Evolutionary conservation across 176 grass and related monocot genomes (phyloP).

Genomic region (Cocos nucifera): DNA sequence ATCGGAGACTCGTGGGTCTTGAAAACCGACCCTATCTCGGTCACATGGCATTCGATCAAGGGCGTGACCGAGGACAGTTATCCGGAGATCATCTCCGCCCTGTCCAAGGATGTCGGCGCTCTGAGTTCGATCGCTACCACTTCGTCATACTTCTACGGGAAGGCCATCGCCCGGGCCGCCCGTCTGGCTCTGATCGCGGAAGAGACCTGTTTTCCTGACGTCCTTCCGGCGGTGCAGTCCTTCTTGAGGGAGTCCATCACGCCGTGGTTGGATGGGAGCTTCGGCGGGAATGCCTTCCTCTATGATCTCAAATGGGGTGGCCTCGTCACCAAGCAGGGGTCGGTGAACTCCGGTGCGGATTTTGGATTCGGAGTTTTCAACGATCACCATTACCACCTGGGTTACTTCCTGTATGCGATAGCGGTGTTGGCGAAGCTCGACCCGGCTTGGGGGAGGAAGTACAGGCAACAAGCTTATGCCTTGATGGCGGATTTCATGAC

Average conservation of each 20-base stretch:
- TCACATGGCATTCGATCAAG: slow-evolving; percentile 70
- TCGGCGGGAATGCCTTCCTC: slow-evolving; percentile 66
- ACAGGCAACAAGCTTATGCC: slow-evolving; percentile 80
- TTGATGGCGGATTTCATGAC: slow-evolving; percentile 93
- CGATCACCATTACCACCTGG: slow-evolving; percentile 96
- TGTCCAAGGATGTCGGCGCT: slow-evolving; percentile 49
- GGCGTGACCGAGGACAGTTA: slow-evolving; percentile 56
- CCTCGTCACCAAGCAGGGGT: slow-evolving; percentile 67
- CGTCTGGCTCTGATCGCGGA: slow-evolving; percentile 84
- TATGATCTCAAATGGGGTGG: slow-evolving; percentile 84
- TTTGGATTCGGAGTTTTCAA: slow-evolving; percentile 95
- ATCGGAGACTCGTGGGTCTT: slow-evolving; percentile 65
- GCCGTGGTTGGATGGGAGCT: slow-evolving; percentile 89
- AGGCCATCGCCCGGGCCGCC: slow-evolving; percentile 68
- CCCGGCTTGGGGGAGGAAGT: slow-evolving; percentile 64
- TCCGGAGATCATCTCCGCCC: slow-evolving; percentile 55
- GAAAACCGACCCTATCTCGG: slow-evolving; percentile 39
- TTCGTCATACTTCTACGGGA: slow-evolving; percentile 95
- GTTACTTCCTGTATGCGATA: slow-evolving; percentile 93
- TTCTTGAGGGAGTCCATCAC: slow-evolving; percentile 55
- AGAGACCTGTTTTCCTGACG: slow-evolving; percentile 68
- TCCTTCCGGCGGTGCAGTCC: slow-evolving; percentile 44
- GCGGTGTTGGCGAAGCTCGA: slow-evolving; percentile 87
- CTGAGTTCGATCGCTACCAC: slow-evolving; percentile 54
- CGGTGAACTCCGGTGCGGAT: slow-evolving; percentile 58